Percentiles rank a stretch among this genome's conserved stretches.
phyloP scores from a whole-genome alignment of 2,329 filamentous ascomycete genomes.

The Xylaria sp. region DNA sequence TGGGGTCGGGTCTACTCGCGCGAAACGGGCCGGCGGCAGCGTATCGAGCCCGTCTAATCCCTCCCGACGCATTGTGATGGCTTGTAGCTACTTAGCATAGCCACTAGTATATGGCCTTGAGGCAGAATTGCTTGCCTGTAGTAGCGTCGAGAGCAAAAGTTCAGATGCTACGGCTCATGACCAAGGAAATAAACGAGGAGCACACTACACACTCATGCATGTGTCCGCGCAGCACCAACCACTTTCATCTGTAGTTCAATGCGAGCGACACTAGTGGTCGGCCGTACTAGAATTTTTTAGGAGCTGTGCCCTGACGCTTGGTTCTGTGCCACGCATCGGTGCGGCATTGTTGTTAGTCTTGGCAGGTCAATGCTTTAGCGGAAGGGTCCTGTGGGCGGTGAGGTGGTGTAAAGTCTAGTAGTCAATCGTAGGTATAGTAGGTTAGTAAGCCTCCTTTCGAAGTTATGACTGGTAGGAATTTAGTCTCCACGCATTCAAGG shows the following conservation, averaged over 20 bases:
- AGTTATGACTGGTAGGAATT: conserved; percentile 1
- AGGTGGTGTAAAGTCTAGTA: conserved; percentile 5
- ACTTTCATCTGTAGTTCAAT: conserved; percentile 26
- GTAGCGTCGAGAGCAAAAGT: neutral
- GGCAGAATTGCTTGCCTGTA: conserved; percentile 4
- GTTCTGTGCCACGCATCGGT: conserved; percentile 13
- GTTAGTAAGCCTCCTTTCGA: conserved; percentile 30
- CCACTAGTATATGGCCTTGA: neutral
- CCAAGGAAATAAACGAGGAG: conserved; percentile 6
- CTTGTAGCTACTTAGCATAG: conserved; percentile 11
- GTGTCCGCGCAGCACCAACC: conserved; percentile 17
- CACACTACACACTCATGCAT: conserved; percentile 18
- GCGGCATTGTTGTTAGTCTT: conserved; percentile 25
- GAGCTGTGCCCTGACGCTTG: conserved; percentile 27
- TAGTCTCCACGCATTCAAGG: conserved; percentile 34
- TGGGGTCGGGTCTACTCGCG: conserved; percentile 17
- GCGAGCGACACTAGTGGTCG: neutral
- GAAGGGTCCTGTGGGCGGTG: conserved; percentile 1
- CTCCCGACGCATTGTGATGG: neutral
- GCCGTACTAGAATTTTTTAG: conserved; percentile 20
- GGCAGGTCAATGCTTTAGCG: conserved; percentile 34
- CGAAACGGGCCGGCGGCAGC: conserved; percentile 36
- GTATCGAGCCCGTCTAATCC: neutral
- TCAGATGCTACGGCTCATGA: conserved; percentile 8
- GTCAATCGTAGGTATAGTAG: conserved; percentile 11